A percentile compares a stretch with the other conserved stretches of the same genome.
Evolutionary conservation across 768 basidiomycete genomes (phyloP).

Genomic region (Cystobasidium ongulense): DNA sequence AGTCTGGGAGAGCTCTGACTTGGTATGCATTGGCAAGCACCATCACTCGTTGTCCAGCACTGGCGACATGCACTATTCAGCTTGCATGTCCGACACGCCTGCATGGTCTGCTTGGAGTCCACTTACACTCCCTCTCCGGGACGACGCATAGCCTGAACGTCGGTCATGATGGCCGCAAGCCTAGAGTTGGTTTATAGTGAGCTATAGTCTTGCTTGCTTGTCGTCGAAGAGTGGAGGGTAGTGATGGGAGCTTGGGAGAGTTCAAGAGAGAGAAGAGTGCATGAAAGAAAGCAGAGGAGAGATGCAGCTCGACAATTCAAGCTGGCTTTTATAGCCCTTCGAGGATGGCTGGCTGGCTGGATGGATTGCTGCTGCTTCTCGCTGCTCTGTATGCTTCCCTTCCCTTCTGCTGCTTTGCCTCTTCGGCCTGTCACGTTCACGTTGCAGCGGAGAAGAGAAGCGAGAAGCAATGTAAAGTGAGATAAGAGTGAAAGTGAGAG

Average conservation of each 20-base stretch:
- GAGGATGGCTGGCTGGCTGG: background rate
- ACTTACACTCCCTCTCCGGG: slow-evolving; percentile 21
- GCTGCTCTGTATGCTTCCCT: no score
- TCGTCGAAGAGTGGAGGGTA: background rate
- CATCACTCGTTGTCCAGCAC: slow-evolving; percentile 1
- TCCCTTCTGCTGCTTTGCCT: background rate
- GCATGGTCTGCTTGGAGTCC: background rate
- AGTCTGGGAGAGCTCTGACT: slow-evolving; percentile 12
- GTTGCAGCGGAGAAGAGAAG: no score
- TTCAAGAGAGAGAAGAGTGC: background rate
- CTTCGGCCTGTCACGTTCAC: no score
- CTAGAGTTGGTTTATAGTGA: background rate
- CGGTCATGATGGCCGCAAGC: background rate
- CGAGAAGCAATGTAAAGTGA: no score
- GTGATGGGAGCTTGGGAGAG: background rate
- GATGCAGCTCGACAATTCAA: background rate
- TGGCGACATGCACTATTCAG: background rate
- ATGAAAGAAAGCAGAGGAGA: background rate
- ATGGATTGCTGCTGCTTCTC: background rate
- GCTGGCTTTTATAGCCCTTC: background rate
- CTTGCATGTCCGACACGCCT: background rate
- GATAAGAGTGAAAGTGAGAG: no score
- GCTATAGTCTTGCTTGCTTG: background rate
- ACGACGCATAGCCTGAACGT: background rate
- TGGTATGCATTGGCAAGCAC: slow-evolving; percentile 28